Percentiles rank a stretch among this genome's conserved stretches.
Evolutionary conservation across 805 yeast species (phyloP).

Genomic region (Ogataea paradorogensis): DNA sequence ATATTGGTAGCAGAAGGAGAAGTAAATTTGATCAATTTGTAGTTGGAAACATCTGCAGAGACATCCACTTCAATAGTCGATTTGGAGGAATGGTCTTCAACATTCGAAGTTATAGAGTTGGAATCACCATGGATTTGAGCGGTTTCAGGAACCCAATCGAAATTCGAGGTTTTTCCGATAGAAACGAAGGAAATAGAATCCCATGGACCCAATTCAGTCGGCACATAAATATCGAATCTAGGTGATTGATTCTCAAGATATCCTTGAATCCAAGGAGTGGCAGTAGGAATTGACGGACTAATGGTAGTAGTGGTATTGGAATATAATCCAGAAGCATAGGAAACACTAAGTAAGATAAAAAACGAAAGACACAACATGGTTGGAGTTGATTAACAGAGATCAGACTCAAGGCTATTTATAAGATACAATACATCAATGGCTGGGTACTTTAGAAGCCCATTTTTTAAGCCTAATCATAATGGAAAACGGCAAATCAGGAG

Average conservation of each 20-base stretch:
- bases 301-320: conserved; percentile 8
- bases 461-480: not conserved
- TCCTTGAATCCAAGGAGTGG: conserved; percentile 22
- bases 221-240: conserved; percentile 20
- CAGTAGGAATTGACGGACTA: conserved; percentile 5
- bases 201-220: conserved; percentile 22
- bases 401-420: not conserved
- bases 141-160: conserved; percentile 21
- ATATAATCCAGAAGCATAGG: conserved; percentile 8
- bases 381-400: not conserved
- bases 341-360: conserved; percentile 4
- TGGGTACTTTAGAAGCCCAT: not conserved
- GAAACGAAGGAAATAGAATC: conserved; percentile 17
- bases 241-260: conserved; percentile 19
- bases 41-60: conserved; percentile 5
- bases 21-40: conserved; percentile 11
- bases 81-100: conserved; percentile 13
- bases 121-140: conserved; percentile 12
- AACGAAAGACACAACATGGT: conserved; percentile 11
- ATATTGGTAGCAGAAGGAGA: conserved; percentile 23
- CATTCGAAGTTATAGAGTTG: conserved; percentile 5
- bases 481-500: conserved; percentile 1
- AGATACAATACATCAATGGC: not conserved
- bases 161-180: conserved; percentile 15
- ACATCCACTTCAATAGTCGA: conserved; percentile 14